These are phyloP conservation scores for Pythium pyrilobum DNA, from an alignment of 352 stramenopile genomes.

Conservation along the genomic window DNA sequence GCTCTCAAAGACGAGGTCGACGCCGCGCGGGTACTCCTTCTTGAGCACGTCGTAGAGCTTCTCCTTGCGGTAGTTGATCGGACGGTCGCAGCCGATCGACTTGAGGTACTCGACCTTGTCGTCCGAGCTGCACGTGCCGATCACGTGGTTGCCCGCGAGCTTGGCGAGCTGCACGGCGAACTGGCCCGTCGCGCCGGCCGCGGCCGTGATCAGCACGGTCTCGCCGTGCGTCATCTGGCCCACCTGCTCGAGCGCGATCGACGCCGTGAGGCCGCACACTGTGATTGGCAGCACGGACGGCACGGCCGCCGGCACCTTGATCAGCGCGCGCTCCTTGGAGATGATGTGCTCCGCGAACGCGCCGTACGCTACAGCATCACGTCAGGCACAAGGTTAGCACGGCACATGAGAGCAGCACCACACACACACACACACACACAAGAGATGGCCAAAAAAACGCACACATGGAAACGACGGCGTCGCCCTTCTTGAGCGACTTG, in stretches of 20 bases:
- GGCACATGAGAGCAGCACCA: no score
- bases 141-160: slow-evolving; percentile 57
- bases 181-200: slow-evolving; percentile 54
- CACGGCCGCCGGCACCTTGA: slow-evolving; percentile 18
- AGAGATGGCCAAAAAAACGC: slow-evolving; percentile 1
- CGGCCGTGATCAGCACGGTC: slow-evolving; percentile 39
- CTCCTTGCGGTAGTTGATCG: slow-evolving; percentile 76
- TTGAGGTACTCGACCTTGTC: slow-evolving; percentile 75
- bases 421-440: not conserved
- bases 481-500: slow-evolving; percentile 36
- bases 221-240: slow-evolving; percentile 37
- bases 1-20: slow-evolving; percentile 44
- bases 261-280: slow-evolving; percentile 35
- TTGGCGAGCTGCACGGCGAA: slow-evolving; percentile 74
- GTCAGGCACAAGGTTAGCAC: no score
- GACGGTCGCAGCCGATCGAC: slow-evolving; percentile 45
- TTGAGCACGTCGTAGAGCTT: slow-evolving; percentile 36
- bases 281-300: slow-evolving; percentile 33
- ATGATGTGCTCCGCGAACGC: slow-evolving; percentile 37
- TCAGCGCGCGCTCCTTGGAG: slow-evolving; percentile 22
- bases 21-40: slow-evolving; percentile 40
- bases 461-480: slow-evolving; percentile 39
- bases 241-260: slow-evolving; percentile 37
- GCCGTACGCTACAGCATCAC: slow-evolving; percentile 41
- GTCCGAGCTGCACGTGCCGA: slow-evolving; percentile 59